These are phyloP conservation scores for Yamadazyma akitaensis DNA, from an alignment of 805 yeast genomes.

Conservation along the genomic window DNA sequence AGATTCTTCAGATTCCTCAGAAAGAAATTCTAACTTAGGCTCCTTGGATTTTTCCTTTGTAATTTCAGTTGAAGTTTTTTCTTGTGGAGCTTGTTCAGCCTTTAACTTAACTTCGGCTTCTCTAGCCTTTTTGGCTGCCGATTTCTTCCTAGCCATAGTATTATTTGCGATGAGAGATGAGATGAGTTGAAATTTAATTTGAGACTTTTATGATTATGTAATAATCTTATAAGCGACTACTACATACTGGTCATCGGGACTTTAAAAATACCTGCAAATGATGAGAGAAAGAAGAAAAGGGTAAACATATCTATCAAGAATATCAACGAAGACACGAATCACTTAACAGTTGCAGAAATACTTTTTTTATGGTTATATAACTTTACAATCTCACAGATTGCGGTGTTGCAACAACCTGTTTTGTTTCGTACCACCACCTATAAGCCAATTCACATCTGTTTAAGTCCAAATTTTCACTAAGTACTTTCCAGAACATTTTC, in stretches of 20 bases:
- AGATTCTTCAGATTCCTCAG: background rate
- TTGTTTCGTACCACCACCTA: constrained; percentile 59
- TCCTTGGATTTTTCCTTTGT: background rate
- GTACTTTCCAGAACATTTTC: constrained; percentile 47
- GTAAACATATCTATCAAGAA: too few species aligned
- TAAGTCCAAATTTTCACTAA: constrained; percentile 57
- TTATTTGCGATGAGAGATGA: constrained; percentile 13
- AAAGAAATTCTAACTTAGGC: constrained; percentile 5
- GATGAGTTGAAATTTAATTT: constrained; percentile 13
- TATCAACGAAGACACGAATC: too few species aligned
- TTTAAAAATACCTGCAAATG: too few species aligned
- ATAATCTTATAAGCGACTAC: background rate
- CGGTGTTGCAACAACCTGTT: background rate
- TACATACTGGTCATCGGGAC: too few species aligned
- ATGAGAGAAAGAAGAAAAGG: too few species aligned
- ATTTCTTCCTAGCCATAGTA: constrained; percentile 81
- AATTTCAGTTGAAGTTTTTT: background rate
- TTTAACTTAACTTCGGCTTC: constrained; percentile 28
- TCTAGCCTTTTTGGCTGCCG: constrained; percentile 71
- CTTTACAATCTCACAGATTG: background rate
- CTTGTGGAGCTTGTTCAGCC: background rate
- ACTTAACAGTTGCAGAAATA: too few species aligned
- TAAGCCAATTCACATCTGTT: constrained; percentile 54
- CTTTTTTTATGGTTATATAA: background rate
- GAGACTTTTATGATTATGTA: background rate